Conservation (phyloP, 225 moss, liverwort and hornwort genomes). For the Physcomitrellopsis africana region DNA sequence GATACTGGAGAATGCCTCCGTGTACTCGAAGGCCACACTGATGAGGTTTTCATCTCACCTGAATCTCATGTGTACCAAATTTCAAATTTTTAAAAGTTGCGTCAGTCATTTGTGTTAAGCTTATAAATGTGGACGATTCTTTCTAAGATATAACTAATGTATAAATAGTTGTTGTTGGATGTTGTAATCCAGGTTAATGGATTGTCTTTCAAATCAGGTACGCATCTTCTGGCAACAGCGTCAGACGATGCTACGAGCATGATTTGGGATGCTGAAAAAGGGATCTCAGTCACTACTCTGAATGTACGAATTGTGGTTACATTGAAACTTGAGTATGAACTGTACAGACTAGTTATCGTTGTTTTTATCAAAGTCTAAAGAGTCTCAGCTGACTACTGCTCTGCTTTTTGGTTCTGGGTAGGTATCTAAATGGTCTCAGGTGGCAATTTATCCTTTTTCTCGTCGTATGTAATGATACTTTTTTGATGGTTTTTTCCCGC, state of each 20-base stretch:
- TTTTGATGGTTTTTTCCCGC: too few relatives aligned
- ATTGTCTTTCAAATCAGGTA: slow-evolving; percentile 93
- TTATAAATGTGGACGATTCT: neutral
- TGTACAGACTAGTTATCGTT: neutral
- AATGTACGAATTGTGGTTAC: slow-evolving; percentile 54
- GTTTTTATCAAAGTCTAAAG: neutral
- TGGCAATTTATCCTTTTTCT: neutral
- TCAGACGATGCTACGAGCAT: slow-evolving; percentile 98
- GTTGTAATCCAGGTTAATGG: slow-evolving; percentile 79
- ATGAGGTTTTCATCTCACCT: slow-evolving; percentile 61
- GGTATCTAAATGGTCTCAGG: neutral
- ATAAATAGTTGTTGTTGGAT: slow-evolving; percentile 9
- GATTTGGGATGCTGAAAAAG: slow-evolving; percentile 99
- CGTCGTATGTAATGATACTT: too few relatives aligned
- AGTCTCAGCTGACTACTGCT: neutral
- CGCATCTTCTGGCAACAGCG: slow-evolving; percentile 92
- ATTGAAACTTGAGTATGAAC: neutral
- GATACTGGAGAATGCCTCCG: slow-evolving; percentile 91
- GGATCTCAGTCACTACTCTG: slow-evolving; percentile 86
- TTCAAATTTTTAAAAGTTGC: too few relatives aligned
- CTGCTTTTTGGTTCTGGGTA: neutral
- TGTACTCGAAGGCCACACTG: slow-evolving; percentile 96
- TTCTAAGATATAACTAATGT: neutral
- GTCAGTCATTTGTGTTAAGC: neutral
- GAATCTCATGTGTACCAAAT: neutral